Conservation (phyloP, 164 flowering plant genomes). For the Magnolia sinica region DNA sequence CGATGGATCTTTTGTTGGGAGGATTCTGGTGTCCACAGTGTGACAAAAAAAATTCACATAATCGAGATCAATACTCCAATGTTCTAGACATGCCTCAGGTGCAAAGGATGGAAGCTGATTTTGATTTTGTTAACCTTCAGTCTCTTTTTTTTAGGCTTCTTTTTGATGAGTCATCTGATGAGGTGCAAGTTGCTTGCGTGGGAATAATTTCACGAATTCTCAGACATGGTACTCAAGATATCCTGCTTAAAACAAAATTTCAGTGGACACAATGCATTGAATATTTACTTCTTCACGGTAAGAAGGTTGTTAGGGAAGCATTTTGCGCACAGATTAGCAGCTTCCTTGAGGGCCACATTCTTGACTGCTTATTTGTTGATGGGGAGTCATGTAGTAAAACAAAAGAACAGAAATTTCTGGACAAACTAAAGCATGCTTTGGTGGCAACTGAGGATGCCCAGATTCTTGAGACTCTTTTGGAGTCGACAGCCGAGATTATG, state of each 20-base stretch:
- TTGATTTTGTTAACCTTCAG: slow-evolving; percentile 42
- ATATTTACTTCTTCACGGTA: slow-evolving; percentile 53
- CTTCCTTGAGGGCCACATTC: slow-evolving; percentile 52
- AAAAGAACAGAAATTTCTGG: slow-evolving; percentile 60
- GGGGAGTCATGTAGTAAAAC: slow-evolving; percentile 33
- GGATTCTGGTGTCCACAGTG: slow-evolving; percentile 88
- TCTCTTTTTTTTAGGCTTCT: slow-evolving; percentile 64
- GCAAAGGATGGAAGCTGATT: slow-evolving; percentile 20
- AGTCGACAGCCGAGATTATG: slow-evolving; percentile 73
- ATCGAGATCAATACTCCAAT: slow-evolving; percentile 18
- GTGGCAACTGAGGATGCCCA: slow-evolving; percentile 58
- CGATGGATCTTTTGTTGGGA: slow-evolving; percentile 36
- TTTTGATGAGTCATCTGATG: slow-evolving; percentile 74
- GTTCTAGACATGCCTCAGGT: slow-evolving; percentile 20
- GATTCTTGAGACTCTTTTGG: slow-evolving; percentile 71
- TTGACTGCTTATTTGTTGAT: slow-evolving; percentile 53
- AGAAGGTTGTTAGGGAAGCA: slow-evolving; percentile 73
- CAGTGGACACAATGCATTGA: slow-evolving; percentile 73
- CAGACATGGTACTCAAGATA: slow-evolving; percentile 47
- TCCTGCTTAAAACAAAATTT: slow-evolving; percentile 43
- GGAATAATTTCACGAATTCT: slow-evolving; percentile 55
- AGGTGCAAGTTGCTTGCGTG: slow-evolving; percentile 79
- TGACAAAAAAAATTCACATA: slow-evolving; percentile 33
- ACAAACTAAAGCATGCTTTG: slow-evolving; percentile 65
- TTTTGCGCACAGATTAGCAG: slow-evolving; percentile 66